A percentile compares a stretch with the other conserved stretches of the same genome.
Evolutionary conservation across 331 rosid species (phyloP).

Genomic region (Acacia pycnantha): DNA sequence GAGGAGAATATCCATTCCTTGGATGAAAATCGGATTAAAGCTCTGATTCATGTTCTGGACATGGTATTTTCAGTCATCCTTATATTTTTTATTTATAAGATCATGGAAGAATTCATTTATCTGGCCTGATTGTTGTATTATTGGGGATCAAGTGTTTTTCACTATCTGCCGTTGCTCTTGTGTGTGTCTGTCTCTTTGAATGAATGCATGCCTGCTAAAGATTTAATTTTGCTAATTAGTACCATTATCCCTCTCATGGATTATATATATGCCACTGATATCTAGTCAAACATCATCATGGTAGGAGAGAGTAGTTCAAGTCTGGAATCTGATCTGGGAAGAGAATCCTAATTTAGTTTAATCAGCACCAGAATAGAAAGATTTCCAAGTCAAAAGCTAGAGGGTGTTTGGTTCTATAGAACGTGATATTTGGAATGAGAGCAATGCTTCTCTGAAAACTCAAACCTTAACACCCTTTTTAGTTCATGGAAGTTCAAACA

Average conservation of each 20-base stretch:
- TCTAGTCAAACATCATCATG: not conserved
- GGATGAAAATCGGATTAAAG: constrained; percentile 61
- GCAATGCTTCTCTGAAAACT: not conserved
- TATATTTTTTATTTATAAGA: not conserved
- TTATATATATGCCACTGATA: not conserved
- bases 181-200: not conserved
- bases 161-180: not conserved
- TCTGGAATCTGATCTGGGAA: not conserved
- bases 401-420: not conserved
- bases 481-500: not conserved
- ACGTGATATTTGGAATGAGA: constrained; percentile 7
- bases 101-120: not conserved
- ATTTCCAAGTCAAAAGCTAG: not conserved
- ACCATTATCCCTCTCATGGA: not conserved
- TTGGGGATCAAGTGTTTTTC: not conserved
- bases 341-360: not conserved
- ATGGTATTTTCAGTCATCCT: constrained; percentile 40
- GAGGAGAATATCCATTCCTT: constrained; percentile 68
- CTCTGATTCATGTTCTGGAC: constrained; percentile 72
- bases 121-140: not conserved
- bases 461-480: not conserved
- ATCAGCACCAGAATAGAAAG: not conserved
- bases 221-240: not conserved
- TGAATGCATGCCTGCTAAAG: not conserved
- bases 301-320: not conserved